A percentile compares a stretch with the other conserved stretches of the same genome.
Conservation (phyloP, 441 rosid genomes). For the Gossypium laxum region DNA sequence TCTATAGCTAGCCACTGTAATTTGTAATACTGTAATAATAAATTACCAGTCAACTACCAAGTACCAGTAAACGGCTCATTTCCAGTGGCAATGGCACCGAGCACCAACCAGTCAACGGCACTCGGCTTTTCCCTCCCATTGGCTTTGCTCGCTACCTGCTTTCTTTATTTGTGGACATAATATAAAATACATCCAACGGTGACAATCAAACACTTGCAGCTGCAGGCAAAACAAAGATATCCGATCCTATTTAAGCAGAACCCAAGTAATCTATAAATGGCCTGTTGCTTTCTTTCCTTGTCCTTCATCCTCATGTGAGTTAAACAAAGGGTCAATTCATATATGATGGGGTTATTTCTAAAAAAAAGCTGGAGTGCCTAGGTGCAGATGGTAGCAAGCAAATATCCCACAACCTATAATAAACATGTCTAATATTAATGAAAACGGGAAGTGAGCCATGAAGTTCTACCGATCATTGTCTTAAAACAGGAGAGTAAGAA, state of each 20-base stretch:
- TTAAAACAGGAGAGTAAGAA: not conserved
- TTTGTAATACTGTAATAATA: not conserved
- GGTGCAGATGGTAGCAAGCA: not conserved
- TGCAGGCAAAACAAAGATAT: not conserved
- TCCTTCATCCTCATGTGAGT: not conserved
- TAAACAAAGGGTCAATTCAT: not conserved
- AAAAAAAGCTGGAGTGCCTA: not conserved
- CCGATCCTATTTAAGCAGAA: not conserved
- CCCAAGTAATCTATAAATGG: not conserved
- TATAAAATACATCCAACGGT: not conserved
- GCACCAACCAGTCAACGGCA: not conserved
- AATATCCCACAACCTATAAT: not conserved
- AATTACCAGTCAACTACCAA: not conserved
- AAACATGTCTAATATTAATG: conserved; percentile 44
- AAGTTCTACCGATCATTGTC: conserved; percentile 58
- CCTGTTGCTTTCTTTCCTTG: not conserved
- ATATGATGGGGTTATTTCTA: not conserved
- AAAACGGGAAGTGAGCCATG: conserved; percentile 72
- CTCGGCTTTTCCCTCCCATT: not conserved
- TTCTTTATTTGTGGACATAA: not conserved
- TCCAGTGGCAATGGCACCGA: not conserved
- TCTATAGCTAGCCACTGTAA: not conserved
- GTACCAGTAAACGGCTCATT: not conserved
- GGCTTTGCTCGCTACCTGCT: not conserved
- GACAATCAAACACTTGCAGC: not conserved